Evolutionary conservation across 116 monocot genomes (phyloP).

Genomic region (Trichopus zeylanicus): DNA sequence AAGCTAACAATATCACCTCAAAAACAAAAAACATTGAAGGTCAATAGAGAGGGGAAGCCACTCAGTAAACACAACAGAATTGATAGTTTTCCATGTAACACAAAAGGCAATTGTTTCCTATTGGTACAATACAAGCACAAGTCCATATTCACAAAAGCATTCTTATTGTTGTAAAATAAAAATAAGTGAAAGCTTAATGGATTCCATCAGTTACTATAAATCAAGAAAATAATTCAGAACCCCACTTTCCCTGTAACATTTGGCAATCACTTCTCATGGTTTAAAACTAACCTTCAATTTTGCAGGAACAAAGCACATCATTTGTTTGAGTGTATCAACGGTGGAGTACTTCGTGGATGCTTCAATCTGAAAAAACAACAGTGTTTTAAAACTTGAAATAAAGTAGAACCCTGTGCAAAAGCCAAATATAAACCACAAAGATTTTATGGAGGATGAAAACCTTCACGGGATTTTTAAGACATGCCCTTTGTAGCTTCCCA

Average conservation of each 20-base stretch:
- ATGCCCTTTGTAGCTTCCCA: slow-evolving; percentile 78
- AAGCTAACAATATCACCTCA: neutral
- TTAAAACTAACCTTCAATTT: slow-evolving; percentile 56
- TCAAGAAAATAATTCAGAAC: neutral
- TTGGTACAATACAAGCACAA: no score
- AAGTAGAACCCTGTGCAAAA: no score
- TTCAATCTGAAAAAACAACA: slow-evolving; percentile 55
- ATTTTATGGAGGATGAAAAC: slow-evolving; percentile 25
- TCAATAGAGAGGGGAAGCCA: neutral
- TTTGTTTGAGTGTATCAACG: slow-evolving; percentile 80
- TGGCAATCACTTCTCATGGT: neutral
- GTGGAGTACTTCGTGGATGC: slow-evolving; percentile 78
- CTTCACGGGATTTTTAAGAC: slow-evolving; percentile 94
- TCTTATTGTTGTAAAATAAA: no score
- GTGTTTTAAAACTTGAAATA: neutral
- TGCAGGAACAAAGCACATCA: slow-evolving; percentile 62
- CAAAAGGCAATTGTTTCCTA: no score
- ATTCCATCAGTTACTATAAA: no score
- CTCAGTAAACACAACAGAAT: neutral
- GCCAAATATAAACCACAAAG: neutral
- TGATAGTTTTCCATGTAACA: no score
- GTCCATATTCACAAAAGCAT: no score
- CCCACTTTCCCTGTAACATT: neutral
- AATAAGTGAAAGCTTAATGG: no score
- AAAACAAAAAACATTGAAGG: no score